Evolutionary conservation across 1,284 basidiomycete species (phyloP).

Genomic region (Tremellales sp.): DNA sequence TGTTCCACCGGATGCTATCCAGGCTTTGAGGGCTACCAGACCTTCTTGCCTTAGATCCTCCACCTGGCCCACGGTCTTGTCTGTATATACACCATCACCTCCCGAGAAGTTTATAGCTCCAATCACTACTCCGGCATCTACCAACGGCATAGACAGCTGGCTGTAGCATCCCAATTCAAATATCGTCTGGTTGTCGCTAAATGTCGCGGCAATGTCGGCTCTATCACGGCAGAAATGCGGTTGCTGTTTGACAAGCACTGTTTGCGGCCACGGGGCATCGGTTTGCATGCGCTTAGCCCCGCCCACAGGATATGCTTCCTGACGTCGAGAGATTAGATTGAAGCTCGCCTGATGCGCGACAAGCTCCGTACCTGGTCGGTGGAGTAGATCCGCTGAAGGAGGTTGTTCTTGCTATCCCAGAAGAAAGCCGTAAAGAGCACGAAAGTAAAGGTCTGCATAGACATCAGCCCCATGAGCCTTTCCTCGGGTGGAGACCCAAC

Average conservation of each 20-base stretch:
- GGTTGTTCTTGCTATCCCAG: background rate
- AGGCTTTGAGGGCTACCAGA: background rate
- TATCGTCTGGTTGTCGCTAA: conserved; percentile 1
- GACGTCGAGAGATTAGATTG: background rate
- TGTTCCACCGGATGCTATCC: no score
- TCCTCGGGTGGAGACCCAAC: no score
- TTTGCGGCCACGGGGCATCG: conserved; percentile 6
- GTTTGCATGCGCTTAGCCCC: conserved; percentile 4
- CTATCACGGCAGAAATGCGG: background rate
- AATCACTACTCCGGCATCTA: background rate
- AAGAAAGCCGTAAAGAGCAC: background rate
- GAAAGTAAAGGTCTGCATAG: conserved; percentile 4
- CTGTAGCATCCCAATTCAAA: background rate
- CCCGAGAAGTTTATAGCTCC: conserved; percentile 5
- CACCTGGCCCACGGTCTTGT: background rate
- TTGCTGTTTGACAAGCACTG: conserved; percentile 2
- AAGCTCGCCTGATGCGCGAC: background rate
- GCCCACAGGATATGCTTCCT: conserved; percentile 1
- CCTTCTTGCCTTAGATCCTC: background rate
- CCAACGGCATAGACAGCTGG: background rate
- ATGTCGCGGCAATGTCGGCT: conserved; percentile 1
- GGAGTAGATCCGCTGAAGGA: conserved; percentile 2
- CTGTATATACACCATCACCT: background rate
- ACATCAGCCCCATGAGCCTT: no score
- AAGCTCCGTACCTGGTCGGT: conserved; percentile 1